Conservation (phyloP, 2,329 filamentous ascomycete species). For the Aspergillus pseudoglaucus region DNA sequence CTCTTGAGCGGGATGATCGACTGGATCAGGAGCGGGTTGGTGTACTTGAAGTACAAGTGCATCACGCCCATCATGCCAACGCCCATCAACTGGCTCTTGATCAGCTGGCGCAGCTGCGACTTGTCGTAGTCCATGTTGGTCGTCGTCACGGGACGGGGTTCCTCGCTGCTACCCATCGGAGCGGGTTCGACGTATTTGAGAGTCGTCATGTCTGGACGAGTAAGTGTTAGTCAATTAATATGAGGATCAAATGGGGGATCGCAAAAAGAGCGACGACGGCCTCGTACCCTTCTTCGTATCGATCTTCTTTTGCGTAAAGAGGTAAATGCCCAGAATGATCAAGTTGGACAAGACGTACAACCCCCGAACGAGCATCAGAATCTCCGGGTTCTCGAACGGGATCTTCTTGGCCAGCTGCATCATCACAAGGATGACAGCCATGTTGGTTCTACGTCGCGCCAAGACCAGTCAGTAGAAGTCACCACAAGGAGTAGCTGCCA, state of each 20-base stretch:
- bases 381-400: conserved; percentile 81
- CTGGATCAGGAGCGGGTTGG: conserved; percentile 97
- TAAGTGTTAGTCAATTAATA: conserved; percentile 1
- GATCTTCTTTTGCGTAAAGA: conserved; percentile 78
- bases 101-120: conserved; percentile 72
- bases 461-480: background rate
- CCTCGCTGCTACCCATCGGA: conserved; percentile 85
- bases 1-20: conserved; percentile 96
- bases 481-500: background rate
- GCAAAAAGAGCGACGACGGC: background rate
- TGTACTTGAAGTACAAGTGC: conserved; percentile 99
- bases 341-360: conserved; percentile 67
- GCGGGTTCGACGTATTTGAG: conserved; percentile 98
- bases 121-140: conserved; percentile 94
- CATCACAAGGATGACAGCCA: conserved; percentile 92
- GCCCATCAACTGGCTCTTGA: conserved; percentile 91
- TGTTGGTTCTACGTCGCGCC: conserved; percentile 63
- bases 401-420: conserved; percentile 98
- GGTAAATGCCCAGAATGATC: conserved; percentile 76
- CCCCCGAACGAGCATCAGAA: conserved; percentile 57
- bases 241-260: background rate
- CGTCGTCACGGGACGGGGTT: conserved; percentile 92
- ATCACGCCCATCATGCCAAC: conserved; percentile 97
- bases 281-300: conserved; percentile 92
- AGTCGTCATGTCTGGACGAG: conserved; percentile 75